phyloP scores from a whole-genome alignment of 345 rosid genomes.

The Pugionium cornutum region DNA sequence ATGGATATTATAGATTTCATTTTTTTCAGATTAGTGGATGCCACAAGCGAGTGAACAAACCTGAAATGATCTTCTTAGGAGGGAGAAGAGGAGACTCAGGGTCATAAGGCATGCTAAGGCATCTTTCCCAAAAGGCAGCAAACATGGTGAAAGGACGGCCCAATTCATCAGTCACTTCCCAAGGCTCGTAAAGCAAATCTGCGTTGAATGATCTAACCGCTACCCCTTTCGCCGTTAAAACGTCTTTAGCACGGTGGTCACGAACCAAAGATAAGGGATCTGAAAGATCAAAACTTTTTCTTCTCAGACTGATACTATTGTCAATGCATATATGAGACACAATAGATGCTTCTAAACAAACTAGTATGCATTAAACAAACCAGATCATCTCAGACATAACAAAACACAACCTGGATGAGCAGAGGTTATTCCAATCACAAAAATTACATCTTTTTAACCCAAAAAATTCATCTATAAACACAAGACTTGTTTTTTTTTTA shows the following conservation, averaged over 20 bases:
- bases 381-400: conserved; percentile 7
- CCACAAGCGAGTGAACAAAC: conserved; percentile 42
- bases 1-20: not conserved
- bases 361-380: not conserved
- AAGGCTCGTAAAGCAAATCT: conserved; percentile 96
- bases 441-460: not conserved
- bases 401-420: not conserved
- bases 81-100: conserved; percentile 98
- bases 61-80: conserved; percentile 89
- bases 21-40: not conserved
- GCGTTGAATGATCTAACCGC: conserved; percentile 82
- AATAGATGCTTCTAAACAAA: conserved; percentile 4
- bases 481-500: not conserved
- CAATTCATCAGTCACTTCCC: conserved; percentile 85
- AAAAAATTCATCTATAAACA: not conserved
- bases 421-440: conserved; percentile 6
- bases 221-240: conserved; percentile 69
- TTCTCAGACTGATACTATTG: not conserved
- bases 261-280: conserved; percentile 92
- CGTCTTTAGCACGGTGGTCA: conserved; percentile 91
- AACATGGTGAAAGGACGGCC: conserved; percentile 80
- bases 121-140: conserved; percentile 84
- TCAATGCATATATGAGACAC: not conserved
- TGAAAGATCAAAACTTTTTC: conserved; percentile 45
- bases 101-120: conserved; percentile 96